Evolutionary conservation across 768 basidiomycete species (phyloP).

Genomic region (Pleurotus djamor): DNA sequence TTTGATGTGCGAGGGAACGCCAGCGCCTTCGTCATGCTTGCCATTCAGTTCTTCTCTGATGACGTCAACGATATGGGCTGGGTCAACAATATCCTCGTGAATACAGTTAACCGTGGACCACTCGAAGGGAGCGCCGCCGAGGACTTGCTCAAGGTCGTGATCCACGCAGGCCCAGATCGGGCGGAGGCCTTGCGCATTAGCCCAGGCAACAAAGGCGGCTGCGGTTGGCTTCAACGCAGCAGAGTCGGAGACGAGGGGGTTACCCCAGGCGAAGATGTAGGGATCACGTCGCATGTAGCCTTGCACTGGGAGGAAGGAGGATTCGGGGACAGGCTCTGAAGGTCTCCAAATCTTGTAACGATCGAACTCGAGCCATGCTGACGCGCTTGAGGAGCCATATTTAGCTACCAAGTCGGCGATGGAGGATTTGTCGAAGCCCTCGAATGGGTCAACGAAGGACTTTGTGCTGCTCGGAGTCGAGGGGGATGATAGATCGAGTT

Average conservation of each 20-base stretch:
- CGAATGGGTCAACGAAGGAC: slow-evolving; percentile 3
- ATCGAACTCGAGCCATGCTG: slow-evolving; percentile 68
- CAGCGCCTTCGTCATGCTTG: slow-evolving; percentile 23
- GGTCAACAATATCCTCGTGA: slow-evolving; percentile 57
- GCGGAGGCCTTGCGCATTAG: slow-evolving; percentile 39
- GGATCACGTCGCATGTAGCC: slow-evolving; percentile 52
- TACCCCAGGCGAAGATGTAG: slow-evolving; percentile 63
- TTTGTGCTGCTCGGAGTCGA: background rate
- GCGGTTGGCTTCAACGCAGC: slow-evolving; percentile 31
- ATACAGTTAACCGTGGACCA: slow-evolving; percentile 66
- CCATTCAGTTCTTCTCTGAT: slow-evolving; percentile 34
- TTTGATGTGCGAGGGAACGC: slow-evolving; percentile 37
- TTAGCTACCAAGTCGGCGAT: slow-evolving; percentile 57
- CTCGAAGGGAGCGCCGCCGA: slow-evolving; percentile 39
- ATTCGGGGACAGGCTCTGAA: slow-evolving; percentile 26
- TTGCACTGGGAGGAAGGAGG: slow-evolving; percentile 47
- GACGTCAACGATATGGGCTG: slow-evolving; percentile 40
- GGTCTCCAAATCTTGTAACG: slow-evolving; percentile 47
- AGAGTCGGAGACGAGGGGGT: slow-evolving; percentile 50
- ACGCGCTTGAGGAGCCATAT: slow-evolving; percentile 67
- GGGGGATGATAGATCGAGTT: background rate
- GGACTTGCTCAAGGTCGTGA: slow-evolving; percentile 45
- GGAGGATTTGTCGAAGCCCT: slow-evolving; percentile 20
- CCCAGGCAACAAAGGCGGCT: slow-evolving; percentile 43
- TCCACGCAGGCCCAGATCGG: slow-evolving; percentile 65